A percentile compares a stretch with the other conserved stretches of the same genome.
phyloP scores from a whole-genome alignment of 371 early-diverging fungal species.

The Mucor piriformis region DNA sequence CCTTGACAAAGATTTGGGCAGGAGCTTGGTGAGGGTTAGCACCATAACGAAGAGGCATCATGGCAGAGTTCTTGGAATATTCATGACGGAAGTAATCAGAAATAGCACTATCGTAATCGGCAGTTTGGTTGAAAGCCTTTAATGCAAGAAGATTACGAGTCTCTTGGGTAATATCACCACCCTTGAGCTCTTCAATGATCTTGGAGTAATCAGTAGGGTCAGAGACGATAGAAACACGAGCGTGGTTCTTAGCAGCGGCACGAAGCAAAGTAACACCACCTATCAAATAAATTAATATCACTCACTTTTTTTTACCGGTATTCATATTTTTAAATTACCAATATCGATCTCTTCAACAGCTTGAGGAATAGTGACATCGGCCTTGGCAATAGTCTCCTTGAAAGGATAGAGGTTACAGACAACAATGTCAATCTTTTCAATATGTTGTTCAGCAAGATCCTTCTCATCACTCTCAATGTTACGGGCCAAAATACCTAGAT shows the following conservation, averaged over 20 bases:
- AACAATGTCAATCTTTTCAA: slow-evolving; percentile 91
- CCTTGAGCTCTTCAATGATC: slow-evolving; percentile 75
- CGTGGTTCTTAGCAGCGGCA: slow-evolving; percentile 98
- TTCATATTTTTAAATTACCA: slow-evolving; percentile 55
- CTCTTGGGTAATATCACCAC: slow-evolving; percentile 49
- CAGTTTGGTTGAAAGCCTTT: slow-evolving; percentile 93
- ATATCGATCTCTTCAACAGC: slow-evolving; percentile 98
- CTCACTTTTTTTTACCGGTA: neutral
- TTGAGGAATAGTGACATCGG: slow-evolving; percentile 87
- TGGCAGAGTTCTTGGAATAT: slow-evolving; percentile 71
- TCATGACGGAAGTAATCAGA: slow-evolving; percentile 92
- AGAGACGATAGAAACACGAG: slow-evolving; percentile 88
- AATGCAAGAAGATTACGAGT: slow-evolving; percentile 70
- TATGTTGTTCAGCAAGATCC: slow-evolving; percentile 87
- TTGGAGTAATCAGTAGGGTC: slow-evolving; percentile 91
- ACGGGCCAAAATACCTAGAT: slow-evolving; percentile 86
- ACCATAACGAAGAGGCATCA: slow-evolving; percentile 93
- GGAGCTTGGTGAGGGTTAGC: slow-evolving; percentile 98
- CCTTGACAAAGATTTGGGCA: slow-evolving; percentile 87
- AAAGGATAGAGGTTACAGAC: slow-evolving; percentile 98
- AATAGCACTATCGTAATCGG: slow-evolving; percentile 95
- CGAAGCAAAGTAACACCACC: slow-evolving; percentile 96
- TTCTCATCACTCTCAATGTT: slow-evolving; percentile 83
- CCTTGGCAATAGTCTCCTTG: slow-evolving; percentile 89
- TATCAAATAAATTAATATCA: slow-evolving; percentile 21